Base-by-base conservation (phyloP, 2,329 filamentous ascomycete species). In the Penicillium corylophilum region DNA sequence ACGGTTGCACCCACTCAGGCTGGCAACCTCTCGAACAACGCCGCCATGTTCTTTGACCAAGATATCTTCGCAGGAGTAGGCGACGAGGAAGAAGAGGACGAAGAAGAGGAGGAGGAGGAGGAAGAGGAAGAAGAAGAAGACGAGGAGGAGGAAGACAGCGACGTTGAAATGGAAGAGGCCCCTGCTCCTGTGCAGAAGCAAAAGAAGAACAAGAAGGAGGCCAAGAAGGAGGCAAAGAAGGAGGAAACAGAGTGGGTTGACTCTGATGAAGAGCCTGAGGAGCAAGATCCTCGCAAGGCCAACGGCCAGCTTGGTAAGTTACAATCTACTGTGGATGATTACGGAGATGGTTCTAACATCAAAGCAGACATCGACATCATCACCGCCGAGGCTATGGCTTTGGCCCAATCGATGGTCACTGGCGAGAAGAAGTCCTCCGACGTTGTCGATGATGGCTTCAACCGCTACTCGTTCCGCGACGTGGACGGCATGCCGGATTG, bases 361-460 rank as follows among this genome's bases (percentile, higher is more conserved):
- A 5, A 18, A 48, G 69, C 73, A 81, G 92, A 96, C 68, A 95
- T 99, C 73, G 91, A 97, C 70, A 97, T 99, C 65, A 95, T 97
- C 67, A 99, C 94, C n/a, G 94, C 91, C 5, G 94, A 99, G 78
- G 94, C 95, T 58, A 99, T 99, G 94, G 95, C 93, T 0, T 81
- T 99, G 15, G 95, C 94, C 0, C 94, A 97, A 60, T 84, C 90
- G 67, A 86, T 99, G 53, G 94, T 92, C 3, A 90, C 88, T 0
- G 93, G 93, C 40, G 82, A 93, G 68, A 92, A 87, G 71, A 88
- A 86, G 0, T 87, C 83, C 41, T 74, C 87, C 49, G 90, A 96
- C 62, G 77, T 96, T 5, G 77, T 93, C 41, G 95, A 99, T 66
- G 93, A 97, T 55, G 87, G 86, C 36, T 99, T 94, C 81, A 96